Evolutionary conservation across 345 rosid species (phyloP).

Genomic region (Chamaenerion angustifolium): DNA sequence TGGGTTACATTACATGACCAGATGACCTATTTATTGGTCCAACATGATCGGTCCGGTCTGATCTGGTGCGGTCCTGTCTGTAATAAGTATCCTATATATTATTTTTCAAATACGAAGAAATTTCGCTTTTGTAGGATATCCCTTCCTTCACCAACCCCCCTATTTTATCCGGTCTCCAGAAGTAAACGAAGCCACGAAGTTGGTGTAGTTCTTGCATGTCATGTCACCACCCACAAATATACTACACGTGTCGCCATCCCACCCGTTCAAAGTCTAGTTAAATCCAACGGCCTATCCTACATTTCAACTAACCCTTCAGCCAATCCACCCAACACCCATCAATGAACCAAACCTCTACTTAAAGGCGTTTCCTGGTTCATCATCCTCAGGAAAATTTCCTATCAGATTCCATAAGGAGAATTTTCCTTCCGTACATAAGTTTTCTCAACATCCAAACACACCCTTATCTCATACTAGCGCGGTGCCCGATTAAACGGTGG

Average conservation of each 20-base stretch:
- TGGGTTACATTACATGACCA: too few species aligned
- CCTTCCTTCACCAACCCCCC: neutral
- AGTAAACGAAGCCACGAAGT: constrained; percentile 8
- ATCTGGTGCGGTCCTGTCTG: too few species aligned
- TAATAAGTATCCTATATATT: too few species aligned
- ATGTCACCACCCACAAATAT: neutral
- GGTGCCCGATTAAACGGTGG: neutral
- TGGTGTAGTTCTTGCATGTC: constrained; percentile 4
- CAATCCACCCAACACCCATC: constrained; percentile 19
- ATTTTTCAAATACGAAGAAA: too few species aligned
- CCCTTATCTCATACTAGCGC: too few species aligned
- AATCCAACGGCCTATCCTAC: constrained; percentile 20
- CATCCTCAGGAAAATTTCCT: constrained; percentile 20
- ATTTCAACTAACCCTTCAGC: constrained; percentile 33
- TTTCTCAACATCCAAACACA: neutral
- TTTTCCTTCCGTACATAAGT: constrained; percentile 3
- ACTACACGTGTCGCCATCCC: constrained; percentile 11
- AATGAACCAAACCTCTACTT: constrained; percentile 10
- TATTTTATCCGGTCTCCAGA: neutral
- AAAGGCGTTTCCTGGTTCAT: constrained; percentile 2
- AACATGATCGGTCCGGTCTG: too few species aligned
- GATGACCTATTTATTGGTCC: too few species aligned
- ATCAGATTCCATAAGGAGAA: neutral
- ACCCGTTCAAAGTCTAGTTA: neutral
- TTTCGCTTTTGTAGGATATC: too few species aligned